Base-by-base conservation (phyloP, 768 basidiomycete species). In the Phanerochaete sordida region DNA sequence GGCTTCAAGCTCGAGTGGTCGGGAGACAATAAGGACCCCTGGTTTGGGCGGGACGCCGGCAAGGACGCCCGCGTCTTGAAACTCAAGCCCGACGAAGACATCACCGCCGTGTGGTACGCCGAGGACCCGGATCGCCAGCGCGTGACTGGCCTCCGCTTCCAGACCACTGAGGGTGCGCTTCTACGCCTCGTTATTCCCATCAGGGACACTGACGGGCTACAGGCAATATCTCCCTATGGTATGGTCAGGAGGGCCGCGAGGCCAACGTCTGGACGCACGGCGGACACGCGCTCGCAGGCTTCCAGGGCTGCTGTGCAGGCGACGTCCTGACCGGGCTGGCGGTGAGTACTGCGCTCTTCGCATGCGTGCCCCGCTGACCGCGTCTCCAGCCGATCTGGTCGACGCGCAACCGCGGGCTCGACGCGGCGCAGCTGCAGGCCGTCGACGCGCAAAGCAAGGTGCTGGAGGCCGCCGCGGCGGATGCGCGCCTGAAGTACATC, bases 331-430 rank as follows among this genome's bases (percentile, higher is more conserved):
- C 11, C 13, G 52, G 52, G 8, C 19, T 54, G 6, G 31, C 31
- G 52, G 52, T 54, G 21, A 5, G 52, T 16, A 9, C 24, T 7
- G 30, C n/a, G 9, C 16, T 7, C 12, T n/a, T 19, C 12, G 4
- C 23, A 11, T 27, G 33, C 33, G 6, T 13, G 33, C 33, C 33
- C 33, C 33, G 33, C 33, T 35, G 33, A 35, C 33, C 6, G 33
- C 27, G 30, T 28, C 24, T n/a, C 31, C 52, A 54, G 52, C 52
- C 52, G n/a, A 15, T 54, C 30, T 54, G 52, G 52, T 54, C 52
- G 4, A 35, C 27, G 28, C 52, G 52, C 27, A n/a, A 15, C 28
- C 13, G 52, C 52, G 16, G 19, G 5, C 24, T 30, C 27, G 16
- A 4, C 52, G 19, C 7, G 15, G 33, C 7, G 52, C 24, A 31